phyloP scores from a whole-genome alignment of 2,329 filamentous ascomycete genomes.

The Botrytis fragariae region DNA sequence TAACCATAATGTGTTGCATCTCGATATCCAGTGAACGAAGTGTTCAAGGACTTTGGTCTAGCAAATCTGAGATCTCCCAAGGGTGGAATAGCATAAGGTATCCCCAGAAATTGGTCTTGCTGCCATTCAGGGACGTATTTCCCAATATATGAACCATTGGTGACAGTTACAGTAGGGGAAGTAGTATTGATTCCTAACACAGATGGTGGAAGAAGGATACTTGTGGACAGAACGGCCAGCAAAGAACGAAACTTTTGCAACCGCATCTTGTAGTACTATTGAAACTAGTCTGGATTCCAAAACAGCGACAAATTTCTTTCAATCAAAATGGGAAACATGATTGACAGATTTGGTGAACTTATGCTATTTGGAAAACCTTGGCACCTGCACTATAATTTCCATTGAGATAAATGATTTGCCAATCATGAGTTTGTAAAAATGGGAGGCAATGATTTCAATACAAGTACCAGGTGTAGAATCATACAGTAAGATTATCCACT shows the following conservation, averaged over 20 bases:
- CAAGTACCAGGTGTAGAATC: background rate
- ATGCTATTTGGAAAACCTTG: background rate
- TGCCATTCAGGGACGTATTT: constrained; percentile 32
- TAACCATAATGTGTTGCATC: constrained; percentile 45
- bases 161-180: constrained; percentile 26
- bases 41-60: constrained; percentile 39
- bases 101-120: constrained; percentile 46
- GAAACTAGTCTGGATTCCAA: background rate
- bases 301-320: too few species aligned
- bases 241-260: background rate
- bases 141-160: constrained; percentile 32
- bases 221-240: background rate
- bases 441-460: background rate
- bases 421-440: background rate
- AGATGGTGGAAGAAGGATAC: background rate
- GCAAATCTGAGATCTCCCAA: constrained; percentile 47
- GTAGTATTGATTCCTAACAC: constrained; percentile 13
- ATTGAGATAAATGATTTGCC: background rate
- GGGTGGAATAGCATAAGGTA: constrained; percentile 49
- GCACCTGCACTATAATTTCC: background rate
- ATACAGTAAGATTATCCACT: background rate
- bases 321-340: background rate
- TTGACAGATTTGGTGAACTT: background rate
- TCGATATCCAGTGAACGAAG: constrained; percentile 42
- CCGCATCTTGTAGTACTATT: background rate